These are phyloP conservation scores for Trichoderma sp. DNA, from an alignment of 2,329 filamentous ascomycete species.

Conservation along the genomic window DNA sequence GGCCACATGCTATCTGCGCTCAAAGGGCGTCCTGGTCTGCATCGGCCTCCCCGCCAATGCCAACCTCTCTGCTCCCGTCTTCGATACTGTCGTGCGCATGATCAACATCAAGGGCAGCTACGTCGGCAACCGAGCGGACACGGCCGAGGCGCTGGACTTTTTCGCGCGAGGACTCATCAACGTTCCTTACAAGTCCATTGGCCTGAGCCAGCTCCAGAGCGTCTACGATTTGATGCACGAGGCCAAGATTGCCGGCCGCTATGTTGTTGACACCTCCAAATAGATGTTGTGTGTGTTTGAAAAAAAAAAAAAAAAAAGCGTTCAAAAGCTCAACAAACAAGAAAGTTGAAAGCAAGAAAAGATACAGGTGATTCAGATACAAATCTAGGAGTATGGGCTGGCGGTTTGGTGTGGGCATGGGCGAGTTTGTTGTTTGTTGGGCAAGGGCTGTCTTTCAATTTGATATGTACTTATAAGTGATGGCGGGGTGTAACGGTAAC, in stretches of 20 bases:
- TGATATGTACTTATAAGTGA: background rate
- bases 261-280: slow-evolving; percentile 74
- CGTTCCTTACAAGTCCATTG: slow-evolving; percentile 81
- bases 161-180: slow-evolving; percentile 82
- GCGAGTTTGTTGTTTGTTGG: background rate
- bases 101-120: slow-evolving; percentile 91
- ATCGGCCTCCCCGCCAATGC: slow-evolving; percentile 85
- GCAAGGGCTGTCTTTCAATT: background rate
- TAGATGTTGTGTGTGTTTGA: slow-evolving; percentile 37
- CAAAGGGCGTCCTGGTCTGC: slow-evolving; percentile 79
- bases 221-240: slow-evolving; percentile 77
- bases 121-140: slow-evolving; percentile 89
- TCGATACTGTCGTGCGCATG: slow-evolving; percentile 87
- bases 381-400: background rate
- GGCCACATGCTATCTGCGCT: slow-evolving; percentile 82
- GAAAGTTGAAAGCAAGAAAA: background rate
- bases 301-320: too few relatives aligned
- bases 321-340: background rate
- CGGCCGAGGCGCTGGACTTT: slow-evolving; percentile 87
- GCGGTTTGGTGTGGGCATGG: background rate
- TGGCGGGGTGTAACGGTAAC: background rate
- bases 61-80: slow-evolving; percentile 79
- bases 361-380: background rate
- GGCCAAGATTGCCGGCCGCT: slow-evolving; percentile 74
- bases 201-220: slow-evolving; percentile 74